phyloP scores from a whole-genome alignment of 2,329 filamentous ascomycete genomes.

The Pestalotiopsis fici region DNA sequence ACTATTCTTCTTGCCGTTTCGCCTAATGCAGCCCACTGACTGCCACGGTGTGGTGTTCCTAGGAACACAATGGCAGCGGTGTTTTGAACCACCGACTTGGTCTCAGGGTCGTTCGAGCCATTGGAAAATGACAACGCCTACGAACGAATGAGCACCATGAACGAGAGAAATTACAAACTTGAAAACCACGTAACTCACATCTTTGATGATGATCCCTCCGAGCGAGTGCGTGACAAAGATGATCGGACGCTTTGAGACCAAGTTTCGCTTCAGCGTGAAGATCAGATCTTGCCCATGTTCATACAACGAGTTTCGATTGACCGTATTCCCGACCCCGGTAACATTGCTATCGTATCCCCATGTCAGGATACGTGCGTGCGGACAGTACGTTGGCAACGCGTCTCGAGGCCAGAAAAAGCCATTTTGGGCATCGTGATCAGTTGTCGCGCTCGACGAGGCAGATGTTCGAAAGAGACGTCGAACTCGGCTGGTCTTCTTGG shows the following conservation, averaged over 20 bases:
- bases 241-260: too few species aligned
- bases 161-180: too few species aligned
- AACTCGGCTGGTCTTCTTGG: not conserved
- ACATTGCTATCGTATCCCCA: slow-evolving; percentile 3
- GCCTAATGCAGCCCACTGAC: slow-evolving; percentile 10
- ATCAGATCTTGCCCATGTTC: not conserved
- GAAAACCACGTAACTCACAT: too few species aligned
- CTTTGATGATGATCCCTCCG: too few species aligned
- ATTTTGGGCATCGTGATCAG: too few species aligned
- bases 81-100: slow-evolving; percentile 8
- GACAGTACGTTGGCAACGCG: not conserved
- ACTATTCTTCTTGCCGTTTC: not conserved
- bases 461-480: too few species aligned
- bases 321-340: not conserved
- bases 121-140: too few species aligned
- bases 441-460: too few species aligned
- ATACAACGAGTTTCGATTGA: not conserved
- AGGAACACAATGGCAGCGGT: slow-evolving; percentile 14
- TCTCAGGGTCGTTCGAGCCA: not conserved
- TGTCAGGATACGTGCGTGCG: not conserved
- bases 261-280: not conserved
- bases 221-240: too few species aligned
- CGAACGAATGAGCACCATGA: too few species aligned
- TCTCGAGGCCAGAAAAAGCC: not conserved
- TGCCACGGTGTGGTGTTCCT: slow-evolving; percentile 17